Percentiles rank a stretch among this genome's conserved stretches.
These are phyloP conservation scores for Tilletia setariae DNA, from an alignment of 1,284 basidiomycete species.

Conservation along the genomic window DNA sequence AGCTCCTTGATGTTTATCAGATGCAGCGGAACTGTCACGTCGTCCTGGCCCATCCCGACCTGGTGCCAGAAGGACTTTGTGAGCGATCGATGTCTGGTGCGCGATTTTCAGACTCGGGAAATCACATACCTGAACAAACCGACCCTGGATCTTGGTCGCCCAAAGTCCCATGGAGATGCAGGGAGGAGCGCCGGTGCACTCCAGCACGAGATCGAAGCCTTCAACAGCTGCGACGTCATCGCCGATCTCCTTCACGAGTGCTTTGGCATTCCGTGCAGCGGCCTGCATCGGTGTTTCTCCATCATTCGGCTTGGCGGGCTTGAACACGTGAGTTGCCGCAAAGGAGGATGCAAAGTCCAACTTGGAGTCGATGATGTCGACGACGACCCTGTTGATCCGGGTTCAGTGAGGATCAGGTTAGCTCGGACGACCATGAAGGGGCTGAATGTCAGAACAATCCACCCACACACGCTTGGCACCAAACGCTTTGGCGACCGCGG, in stretches of 20 bases:
- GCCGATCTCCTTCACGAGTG: conserved; percentile 56
- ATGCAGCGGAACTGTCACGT: conserved; percentile 52
- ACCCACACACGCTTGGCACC: conserved; percentile 49
- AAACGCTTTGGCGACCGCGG: conserved; percentile 82
- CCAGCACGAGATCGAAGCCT: conserved; percentile 63
- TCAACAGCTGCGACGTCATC: conserved; percentile 57
- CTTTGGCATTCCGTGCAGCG: conserved; percentile 59
- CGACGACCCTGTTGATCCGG: conserved; percentile 23
- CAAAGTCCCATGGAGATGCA: conserved; percentile 50
- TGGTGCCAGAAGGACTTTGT: conserved; percentile 45
- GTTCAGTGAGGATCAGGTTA: too few relatives aligned
- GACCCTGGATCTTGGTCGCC: conserved; percentile 35
- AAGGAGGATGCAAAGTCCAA: conserved; percentile 82
- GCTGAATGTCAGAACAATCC: neutral
- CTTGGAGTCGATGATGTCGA: conserved; percentile 73
- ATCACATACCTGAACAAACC: conserved; percentile 37
- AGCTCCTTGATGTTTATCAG: conserved; percentile 66
- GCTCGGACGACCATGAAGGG: too few relatives aligned
- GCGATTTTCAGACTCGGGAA: neutral
- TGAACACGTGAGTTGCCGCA: conserved; percentile 78
- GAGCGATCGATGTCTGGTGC: neutral
- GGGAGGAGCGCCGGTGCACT: conserved; percentile 60
- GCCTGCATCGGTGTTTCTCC: conserved; percentile 52
- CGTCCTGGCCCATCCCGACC: conserved; percentile 61
- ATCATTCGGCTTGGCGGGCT: conserved; percentile 58